A percentile compares a stretch with the other conserved stretches of the same genome.
Evolutionary conservation across 1,284 basidiomycete genomes (phyloP).

Genomic region (Pseudozyma hubeiensis): DNA sequence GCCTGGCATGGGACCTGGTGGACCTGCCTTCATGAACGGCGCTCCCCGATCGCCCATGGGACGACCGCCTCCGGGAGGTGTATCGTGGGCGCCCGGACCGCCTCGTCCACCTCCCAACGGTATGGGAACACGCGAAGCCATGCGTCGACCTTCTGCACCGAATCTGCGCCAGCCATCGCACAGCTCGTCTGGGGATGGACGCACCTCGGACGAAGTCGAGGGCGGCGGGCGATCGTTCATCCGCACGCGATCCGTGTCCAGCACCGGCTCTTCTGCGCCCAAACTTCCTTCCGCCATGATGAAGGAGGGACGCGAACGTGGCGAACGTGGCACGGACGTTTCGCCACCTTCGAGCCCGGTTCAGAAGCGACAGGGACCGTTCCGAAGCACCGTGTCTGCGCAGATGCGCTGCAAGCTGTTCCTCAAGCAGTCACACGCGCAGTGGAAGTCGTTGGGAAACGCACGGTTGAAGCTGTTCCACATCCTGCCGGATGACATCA

Average conservation of each 20-base stretch:
- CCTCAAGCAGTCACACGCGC: slow-evolving; percentile 90
- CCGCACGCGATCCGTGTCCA: slow-evolving; percentile 49
- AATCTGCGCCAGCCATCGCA: slow-evolving; percentile 52
- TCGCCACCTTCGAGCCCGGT: slow-evolving; percentile 39
- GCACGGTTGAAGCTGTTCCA: slow-evolving; percentile 87
- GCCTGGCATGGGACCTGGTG: slow-evolving; percentile 31
- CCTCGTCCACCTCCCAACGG: slow-evolving; percentile 26
- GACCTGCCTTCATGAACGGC: slow-evolving; percentile 39
- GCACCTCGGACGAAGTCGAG: slow-evolving; percentile 44
- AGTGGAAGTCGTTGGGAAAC: slow-evolving; percentile 94
- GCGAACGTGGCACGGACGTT: slow-evolving; percentile 35
- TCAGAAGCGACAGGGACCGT: slow-evolving; percentile 34
- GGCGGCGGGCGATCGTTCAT: slow-evolving; percentile 20
- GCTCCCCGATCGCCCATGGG: slow-evolving; percentile 36
- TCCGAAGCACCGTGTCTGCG: slow-evolving; percentile 74
- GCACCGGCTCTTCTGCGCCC: slow-evolving; percentile 40
- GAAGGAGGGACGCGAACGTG: slow-evolving; percentile 41
- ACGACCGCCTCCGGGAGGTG: slow-evolving; percentile 24
- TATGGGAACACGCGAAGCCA: slow-evolving; percentile 30
- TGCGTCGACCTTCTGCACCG: slow-evolving; percentile 53
- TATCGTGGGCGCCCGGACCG: slow-evolving; percentile 16
- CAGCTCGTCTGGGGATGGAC: slow-evolving; percentile 26
- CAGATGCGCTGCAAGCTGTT: slow-evolving; percentile 99
- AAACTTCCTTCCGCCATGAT: slow-evolving; percentile 61
- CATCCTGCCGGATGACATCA: slow-evolving; percentile 82